Evolutionary conservation across 257 asterid genomes (phyloP).

Genomic region (Leonotis leonurus): DNA sequence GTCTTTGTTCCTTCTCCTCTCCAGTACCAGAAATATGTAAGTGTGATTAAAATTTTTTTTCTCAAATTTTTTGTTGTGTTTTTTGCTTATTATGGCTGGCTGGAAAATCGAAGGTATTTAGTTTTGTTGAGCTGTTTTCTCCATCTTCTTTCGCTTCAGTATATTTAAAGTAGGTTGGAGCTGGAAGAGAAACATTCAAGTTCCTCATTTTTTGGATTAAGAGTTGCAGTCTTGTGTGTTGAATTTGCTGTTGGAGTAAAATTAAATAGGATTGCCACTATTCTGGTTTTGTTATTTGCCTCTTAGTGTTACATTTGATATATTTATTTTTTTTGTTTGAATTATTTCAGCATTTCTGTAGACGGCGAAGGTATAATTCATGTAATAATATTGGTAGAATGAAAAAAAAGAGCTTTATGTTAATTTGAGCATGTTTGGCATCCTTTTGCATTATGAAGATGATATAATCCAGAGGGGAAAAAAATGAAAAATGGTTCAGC

Average conservation of each 20-base stretch:
- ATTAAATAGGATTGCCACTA: conserved; percentile 4
- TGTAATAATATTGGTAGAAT: neutral
- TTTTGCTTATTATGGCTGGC: neutral
- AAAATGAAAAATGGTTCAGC: neutral
- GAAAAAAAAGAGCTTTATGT: neutral
- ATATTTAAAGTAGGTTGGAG: conserved; percentile 22
- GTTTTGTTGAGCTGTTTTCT: neutral
- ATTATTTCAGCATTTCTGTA: neutral
- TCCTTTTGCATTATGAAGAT: conserved; percentile 1
- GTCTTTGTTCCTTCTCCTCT: conserved; percentile 13
- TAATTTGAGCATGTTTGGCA: neutral
- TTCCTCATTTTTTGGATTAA: neutral
- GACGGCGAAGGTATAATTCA: neutral
- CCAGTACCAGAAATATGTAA: conserved; percentile 24
- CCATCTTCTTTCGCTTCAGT: neutral
- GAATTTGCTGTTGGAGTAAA: neutral
- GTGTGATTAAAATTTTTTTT: neutral
- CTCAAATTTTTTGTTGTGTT: neutral
- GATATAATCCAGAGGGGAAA: neutral
- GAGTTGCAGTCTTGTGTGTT: neutral
- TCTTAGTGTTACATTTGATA: neutral
- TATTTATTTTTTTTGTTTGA: neutral
- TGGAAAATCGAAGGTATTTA: neutral
- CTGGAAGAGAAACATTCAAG: neutral
- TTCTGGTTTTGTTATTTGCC: too few relatives aligned